Evolutionary conservation across 2,329 filamentous ascomycete species (phyloP), one percentile per base, ranked within the genome.

Genomic region (Alternaria sp.): DNA sequence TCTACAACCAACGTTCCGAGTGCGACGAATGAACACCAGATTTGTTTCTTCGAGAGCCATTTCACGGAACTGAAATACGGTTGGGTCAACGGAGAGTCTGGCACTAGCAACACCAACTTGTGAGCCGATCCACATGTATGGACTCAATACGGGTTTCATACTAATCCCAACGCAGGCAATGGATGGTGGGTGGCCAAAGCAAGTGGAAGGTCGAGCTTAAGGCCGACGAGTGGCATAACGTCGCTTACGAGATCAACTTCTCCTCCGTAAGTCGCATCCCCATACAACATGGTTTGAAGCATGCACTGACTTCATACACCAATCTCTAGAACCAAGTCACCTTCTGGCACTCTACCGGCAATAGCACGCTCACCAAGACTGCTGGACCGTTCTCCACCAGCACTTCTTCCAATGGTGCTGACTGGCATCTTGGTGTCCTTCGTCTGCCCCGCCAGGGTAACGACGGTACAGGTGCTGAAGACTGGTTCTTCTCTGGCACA

Each of bases 31-130:
- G 90, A 93, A 82, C 90, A 93, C 78, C 90, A 92, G 79, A 83
- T 88, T 57, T 82, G 80, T 67, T 88, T 87, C 75, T 87, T 88
- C 81, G 90, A 91, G 80, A 87, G 84, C 76, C 90, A 92, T 80
- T 92, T 92, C 79, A 92, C 90, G 12, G 90, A 92, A 82, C 80
- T 93, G 77, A 92, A 92, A 82, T 87, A 87, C 61, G 90, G 90
- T 47, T 88, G 86, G 85, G 81, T 89, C 32, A 80, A 74, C 65
- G 83, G 84, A 40, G 81, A 83, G 59, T 74, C 77, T 5, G 86
- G 83, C 57, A 82, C 86, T 63, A 80, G 84, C 40, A 83, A 85
- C 62, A 82, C 82, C 28, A 84, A 85, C 68, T 82, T 92, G 66
- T 62, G 17, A 54, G 60, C 12, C 3, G 5, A 54, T 6, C 12